Evolutionary conservation across 805 yeast species (phyloP), one percentile per base, ranked within the genome.

Genomic region (Barnettozyma sucrosica): DNA sequence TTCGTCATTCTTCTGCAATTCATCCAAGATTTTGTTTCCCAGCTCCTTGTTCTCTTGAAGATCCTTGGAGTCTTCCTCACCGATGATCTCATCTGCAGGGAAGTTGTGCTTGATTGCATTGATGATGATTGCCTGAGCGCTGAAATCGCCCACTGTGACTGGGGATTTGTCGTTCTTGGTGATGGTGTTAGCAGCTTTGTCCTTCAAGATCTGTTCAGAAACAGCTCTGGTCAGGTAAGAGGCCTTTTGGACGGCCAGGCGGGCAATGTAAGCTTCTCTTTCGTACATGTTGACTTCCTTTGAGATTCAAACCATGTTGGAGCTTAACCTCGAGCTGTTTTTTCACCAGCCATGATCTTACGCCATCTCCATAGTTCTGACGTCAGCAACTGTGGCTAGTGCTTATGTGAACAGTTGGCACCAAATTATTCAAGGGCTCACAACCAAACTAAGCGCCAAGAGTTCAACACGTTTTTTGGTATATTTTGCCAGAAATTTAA

Each of bases 131-230:
- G 97, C 96, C 62, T 93, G 99, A 0, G 97, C 90, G 4, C 96
- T 96, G 62, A 85, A 93, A 65, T 93, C 99, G 16, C 98, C 99
- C 47, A 87, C 72, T 1, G 99, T 93, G 14, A 93, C 99, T 1
- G 99, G 99, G 1, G 97, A 88, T 52, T 81, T 80, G 64, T 92
- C 99, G 36, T 77, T 76, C 63, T 93, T 93, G 51, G 89, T 83
- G 48, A 89, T 77, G 41, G 87, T 85, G 52, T 68, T 72, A 50
- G 66, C 65, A 52, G 59, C 76, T 62, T 62, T 68, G 55, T 59
- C 72, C 55, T 70, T 75, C 56, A 64, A 75, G 56, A 75, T 83
- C 61, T 68, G 74, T 25, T 67, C 83, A 65, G 79, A 81, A 51
- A 79, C 78, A 58, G 72, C 71, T 58, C 78, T 77, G 20, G 97